Evolutionary conservation across 306 rosid genomes (phyloP).

Genomic region (Acacia melanoxylon): DNA sequence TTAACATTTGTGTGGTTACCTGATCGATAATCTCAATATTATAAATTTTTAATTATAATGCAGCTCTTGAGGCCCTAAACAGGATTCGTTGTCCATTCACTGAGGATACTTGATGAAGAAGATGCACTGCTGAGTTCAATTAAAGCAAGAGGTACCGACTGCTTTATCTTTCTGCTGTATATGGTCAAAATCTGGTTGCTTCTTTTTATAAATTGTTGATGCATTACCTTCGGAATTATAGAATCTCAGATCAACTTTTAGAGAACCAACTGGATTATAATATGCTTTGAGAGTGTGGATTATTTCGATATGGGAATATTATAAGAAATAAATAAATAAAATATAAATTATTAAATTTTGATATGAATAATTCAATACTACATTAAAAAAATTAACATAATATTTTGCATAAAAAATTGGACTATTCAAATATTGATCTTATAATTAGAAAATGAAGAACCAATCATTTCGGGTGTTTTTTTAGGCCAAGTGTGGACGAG

Average conservation of each 20-base stretch:
- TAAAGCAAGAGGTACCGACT: slow-evolving; percentile 62
- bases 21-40: slow-evolving; percentile 29
- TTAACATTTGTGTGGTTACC: neutral
- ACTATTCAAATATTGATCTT: no score
- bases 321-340: no score
- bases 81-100: slow-evolving; percentile 57
- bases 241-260: neutral
- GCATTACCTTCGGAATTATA: neutral
- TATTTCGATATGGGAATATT: neutral
- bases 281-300: neutral
- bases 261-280: neutral
- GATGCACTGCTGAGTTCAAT: slow-evolving; percentile 70
- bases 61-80: slow-evolving; percentile 80
- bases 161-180: neutral
- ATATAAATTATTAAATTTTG: no score
- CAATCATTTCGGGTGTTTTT: no score
- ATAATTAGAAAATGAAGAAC: no score
- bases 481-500: no score
- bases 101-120: slow-evolving; percentile 63
- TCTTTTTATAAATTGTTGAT: neutral
- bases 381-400: no score
- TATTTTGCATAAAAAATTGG: no score
- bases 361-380: no score
- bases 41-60: slow-evolving; percentile 27
- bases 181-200: neutral